These are phyloP conservation scores for Vinca minor DNA, from an alignment of 257 asterid genomes.

Conservation along the genomic window DNA sequence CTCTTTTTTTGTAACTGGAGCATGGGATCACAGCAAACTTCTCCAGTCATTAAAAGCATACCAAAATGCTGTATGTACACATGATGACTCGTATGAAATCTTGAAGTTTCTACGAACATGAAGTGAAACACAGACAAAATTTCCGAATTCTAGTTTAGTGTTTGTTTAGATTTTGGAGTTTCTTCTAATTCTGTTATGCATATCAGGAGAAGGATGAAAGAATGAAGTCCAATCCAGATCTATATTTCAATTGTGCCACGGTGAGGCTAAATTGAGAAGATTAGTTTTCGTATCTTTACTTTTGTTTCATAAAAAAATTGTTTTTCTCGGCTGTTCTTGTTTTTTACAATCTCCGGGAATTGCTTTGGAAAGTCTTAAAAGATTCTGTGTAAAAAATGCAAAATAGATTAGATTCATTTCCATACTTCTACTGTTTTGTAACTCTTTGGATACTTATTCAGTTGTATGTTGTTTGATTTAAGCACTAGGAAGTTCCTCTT, in stretches of 20 bases:
- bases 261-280: constrained; percentile 33
- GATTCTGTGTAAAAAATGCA: too few relatives aligned
- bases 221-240: constrained; percentile 81
- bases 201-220: constrained; percentile 83
- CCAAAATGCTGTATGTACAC: constrained; percentile 83
- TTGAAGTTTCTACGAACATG: neutral
- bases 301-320: neutral
- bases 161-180: neutral
- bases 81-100: neutral
- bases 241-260: constrained; percentile 77
- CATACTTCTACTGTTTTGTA: neutral
- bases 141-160: neutral
- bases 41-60: constrained; percentile 78
- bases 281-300: neutral
- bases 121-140: neutral
- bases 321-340: constrained; percentile 12
- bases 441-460: too few relatives aligned
- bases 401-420: neutral
- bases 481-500: too few relatives aligned
- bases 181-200: constrained; percentile 14
- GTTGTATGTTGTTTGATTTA: too few relatives aligned
- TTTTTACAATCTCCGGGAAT: too few relatives aligned
- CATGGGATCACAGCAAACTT: constrained; percentile 77
- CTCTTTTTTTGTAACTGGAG: constrained; percentile 76
- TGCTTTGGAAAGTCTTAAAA: too few relatives aligned